Evolutionary conservation across 2,329 filamentous ascomycete species (phyloP), one percentile per base, ranked within the genome.

Genomic region (Hortaea werneckii): DNA sequence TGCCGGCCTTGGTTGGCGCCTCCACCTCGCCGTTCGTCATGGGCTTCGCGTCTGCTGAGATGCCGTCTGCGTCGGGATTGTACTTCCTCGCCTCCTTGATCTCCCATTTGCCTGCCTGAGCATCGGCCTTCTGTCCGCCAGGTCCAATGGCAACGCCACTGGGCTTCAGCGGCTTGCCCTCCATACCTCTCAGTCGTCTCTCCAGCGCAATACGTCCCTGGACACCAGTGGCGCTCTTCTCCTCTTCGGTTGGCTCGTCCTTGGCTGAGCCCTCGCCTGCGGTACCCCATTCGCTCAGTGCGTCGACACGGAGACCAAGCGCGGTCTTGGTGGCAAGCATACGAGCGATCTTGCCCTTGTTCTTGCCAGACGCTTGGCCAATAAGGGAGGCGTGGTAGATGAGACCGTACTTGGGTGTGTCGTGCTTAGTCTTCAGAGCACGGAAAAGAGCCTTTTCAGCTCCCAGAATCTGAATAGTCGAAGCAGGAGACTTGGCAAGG

Each of bases 301-400:
- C 87, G 67, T 98, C 92, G 42, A 95, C 85, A 70, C 92, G 88
- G 41, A 95, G 76, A 75, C 89, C 89, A 42, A 98, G 79, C 27
- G 92, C 87, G 40, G 90, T 82, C 76, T 96, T 96, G 57, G 90
- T 85, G 41, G 92, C 85, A 50, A 98, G 78, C 75, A 95, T 88
- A 77, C 92, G 87, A 37, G 92, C 92, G 63, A 98, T 95, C 77
- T 98, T 98, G 60, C 92, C 92, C 82, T 98, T 98, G 76, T 96
- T 96, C 75, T 87, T 90, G 61, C 92, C 92, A 13, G 87, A 94
- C 29, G 92, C 92, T 72, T 98, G 92, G 39, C 92, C 94, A 54
- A 98, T 94, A 40, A 98, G 79, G 28, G 87, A 92, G 41, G 86
- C 85, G 69, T 94, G 85, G 72, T 92, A 94, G 65, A 94, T 87